phyloP scores from a whole-genome alignment of 1,284 basidiomycete species.

The Ganoderma resinaceum region DNA sequence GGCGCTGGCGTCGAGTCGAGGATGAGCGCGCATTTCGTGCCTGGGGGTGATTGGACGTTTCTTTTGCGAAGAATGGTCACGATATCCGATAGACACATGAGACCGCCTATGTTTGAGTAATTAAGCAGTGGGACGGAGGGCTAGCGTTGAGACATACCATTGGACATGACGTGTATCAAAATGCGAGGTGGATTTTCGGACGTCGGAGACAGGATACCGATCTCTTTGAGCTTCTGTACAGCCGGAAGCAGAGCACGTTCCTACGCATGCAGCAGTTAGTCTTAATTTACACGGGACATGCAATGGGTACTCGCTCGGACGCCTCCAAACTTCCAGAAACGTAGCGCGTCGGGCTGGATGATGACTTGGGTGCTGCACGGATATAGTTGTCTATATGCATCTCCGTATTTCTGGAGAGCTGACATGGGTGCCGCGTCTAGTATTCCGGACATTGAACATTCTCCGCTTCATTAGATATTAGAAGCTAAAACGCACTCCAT shows the following conservation, averaged over 20 bases:
- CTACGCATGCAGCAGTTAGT: not conserved
- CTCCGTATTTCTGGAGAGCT: constrained; percentile 14
- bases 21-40: constrained; percentile 19
- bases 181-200: constrained; percentile 6
- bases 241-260: constrained; percentile 7
- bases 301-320: not conserved
- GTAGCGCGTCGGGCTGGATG: constrained; percentile 14
- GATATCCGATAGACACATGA: constrained; percentile 13
- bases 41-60: constrained; percentile 9
- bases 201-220: not conserved
- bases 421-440: constrained; percentile 19
- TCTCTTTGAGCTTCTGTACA: constrained; percentile 4
- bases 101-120: constrained; percentile 6
- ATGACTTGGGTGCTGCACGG: constrained; percentile 19
- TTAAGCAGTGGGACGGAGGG: too few relatives aligned
- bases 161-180: constrained; percentile 21
- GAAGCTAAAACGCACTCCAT: constrained; percentile 13
- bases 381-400: constrained; percentile 15
- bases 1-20: constrained; percentile 21
- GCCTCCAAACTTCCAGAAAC: constrained; percentile 17
- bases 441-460: too few relatives aligned
- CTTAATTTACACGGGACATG: not conserved
- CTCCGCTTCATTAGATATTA: not conserved
- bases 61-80: constrained; percentile 2
- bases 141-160: constrained; percentile 3